phyloP scores from a whole-genome alignment of 306 rosid species.

The Trichosanthes truncata region DNA sequence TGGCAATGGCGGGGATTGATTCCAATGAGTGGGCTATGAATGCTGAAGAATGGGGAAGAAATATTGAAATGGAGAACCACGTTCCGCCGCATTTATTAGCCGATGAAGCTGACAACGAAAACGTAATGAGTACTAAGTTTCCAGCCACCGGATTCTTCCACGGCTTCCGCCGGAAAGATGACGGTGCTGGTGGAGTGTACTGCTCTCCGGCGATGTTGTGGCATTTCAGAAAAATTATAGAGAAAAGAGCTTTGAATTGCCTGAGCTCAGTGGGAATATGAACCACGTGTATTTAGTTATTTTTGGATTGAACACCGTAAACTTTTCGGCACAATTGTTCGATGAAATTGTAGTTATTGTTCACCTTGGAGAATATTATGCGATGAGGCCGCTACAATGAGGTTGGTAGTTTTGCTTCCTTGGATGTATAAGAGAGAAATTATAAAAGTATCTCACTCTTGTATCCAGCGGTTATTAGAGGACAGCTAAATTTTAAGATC shows the following conservation, averaged over 20 bases:
- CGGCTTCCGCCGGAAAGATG: background rate
- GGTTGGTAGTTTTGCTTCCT: no score
- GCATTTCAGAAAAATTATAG: background rate
- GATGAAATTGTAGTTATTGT: no score
- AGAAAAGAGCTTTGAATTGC: background rate
- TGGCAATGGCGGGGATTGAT: conserved; percentile 5
- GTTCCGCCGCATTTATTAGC: background rate
- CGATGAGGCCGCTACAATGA: no score
- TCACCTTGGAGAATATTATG: no score
- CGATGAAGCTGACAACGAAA: background rate
- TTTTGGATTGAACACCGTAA: no score
- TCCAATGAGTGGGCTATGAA: background rate
- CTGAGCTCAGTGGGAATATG: background rate
- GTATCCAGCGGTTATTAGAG: no score
- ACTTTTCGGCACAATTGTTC: no score
- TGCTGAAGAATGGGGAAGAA: background rate
- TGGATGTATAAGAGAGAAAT: no score
- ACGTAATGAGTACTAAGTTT: background rate
- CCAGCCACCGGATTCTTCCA: background rate
- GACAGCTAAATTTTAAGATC: no score
- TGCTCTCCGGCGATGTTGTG: background rate
- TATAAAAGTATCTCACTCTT: no score
- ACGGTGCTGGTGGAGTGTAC: background rate
- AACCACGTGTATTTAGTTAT: no score
- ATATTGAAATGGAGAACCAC: background rate